phyloP scores from a whole-genome alignment of 371 early-diverging fungal species.

The Fennellomyces sp. region DNA sequence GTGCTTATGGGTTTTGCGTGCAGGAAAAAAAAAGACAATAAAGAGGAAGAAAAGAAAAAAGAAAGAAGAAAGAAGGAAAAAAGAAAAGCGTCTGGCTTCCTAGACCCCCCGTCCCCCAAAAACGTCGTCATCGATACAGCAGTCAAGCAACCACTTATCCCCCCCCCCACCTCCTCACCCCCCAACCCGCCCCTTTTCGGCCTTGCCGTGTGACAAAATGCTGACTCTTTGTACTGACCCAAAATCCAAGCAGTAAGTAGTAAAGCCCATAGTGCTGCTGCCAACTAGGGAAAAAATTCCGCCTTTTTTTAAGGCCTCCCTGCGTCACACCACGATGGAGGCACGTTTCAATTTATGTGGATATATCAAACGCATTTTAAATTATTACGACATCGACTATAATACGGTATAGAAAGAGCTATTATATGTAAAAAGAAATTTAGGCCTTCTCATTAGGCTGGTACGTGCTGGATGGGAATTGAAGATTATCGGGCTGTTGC shows the following conservation, averaged over 20 bases:
- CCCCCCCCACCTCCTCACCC: neutral
- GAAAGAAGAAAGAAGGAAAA: neutral
- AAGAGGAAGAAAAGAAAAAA: conserved; percentile 3
- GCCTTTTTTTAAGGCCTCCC: no score
- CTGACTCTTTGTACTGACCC: no score
- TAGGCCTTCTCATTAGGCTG: conserved; percentile 33
- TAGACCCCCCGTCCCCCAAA: neutral
- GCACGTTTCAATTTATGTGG: no score
- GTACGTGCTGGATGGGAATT: conserved; percentile 27
- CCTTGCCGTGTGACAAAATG: no score
- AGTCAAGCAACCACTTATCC: neutral
- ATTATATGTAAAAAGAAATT: neutral
- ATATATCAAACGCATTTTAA: no score
- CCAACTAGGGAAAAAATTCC: no score
- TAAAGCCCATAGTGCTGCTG: no score
- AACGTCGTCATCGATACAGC: no score
- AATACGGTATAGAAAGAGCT: neutral
- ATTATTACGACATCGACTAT: neutral
- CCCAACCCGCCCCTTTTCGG: neutral
- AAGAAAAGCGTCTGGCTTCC: neutral
- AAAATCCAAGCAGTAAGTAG: no score
- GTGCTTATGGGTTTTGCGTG: neutral
- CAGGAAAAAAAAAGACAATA: conserved; percentile 5
- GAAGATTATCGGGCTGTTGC: neutral
- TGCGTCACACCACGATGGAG: no score